A percentile compares a stretch with the other conserved stretches of the same genome.
phyloP scores from a whole-genome alignment of 106 monocot species.

The Vanilla planifolia region DNA sequence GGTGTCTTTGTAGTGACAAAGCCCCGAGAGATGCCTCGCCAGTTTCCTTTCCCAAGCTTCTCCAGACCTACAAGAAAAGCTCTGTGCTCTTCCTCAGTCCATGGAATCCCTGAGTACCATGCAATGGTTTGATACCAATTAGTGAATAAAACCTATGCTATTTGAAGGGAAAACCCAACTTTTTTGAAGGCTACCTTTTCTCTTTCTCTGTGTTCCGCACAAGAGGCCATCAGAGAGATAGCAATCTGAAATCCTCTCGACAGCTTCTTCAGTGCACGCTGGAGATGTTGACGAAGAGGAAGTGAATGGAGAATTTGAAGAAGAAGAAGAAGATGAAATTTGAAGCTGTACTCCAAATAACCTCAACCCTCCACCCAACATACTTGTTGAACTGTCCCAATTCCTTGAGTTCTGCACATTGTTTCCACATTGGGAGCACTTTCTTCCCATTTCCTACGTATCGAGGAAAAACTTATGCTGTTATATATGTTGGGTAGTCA shows the following conservation, averaged over 20 bases:
- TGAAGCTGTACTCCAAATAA: conserved; percentile 10
- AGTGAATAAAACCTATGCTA: too few species aligned
- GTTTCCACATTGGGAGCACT: conserved; percentile 14
- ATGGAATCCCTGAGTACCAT: neutral
- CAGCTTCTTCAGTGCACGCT: too few species aligned
- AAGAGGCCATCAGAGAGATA: too few species aligned
- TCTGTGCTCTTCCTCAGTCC: neutral
- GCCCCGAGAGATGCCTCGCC: neutral
- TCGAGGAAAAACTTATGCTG: too few species aligned
- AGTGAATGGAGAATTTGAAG: too few species aligned
- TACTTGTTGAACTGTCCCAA: conserved; percentile 1
- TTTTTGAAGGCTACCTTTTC: too few species aligned
- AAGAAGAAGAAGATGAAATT: conserved; percentile 4
- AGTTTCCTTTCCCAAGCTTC: neutral
- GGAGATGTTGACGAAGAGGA: too few species aligned
- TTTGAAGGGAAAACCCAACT: too few species aligned
- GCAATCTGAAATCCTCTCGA: too few species aligned
- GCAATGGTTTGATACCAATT: too few species aligned
- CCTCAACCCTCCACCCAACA: conserved; percentile 3
- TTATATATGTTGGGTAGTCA: too few species aligned
- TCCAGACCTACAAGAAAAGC: neutral
- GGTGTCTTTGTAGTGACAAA: neutral
- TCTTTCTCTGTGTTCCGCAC: too few species aligned
- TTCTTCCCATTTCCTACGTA: conserved; percentile 16
- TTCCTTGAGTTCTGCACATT: conserved; percentile 11